Evolutionary conservation across 805 yeast species (phyloP).

Genomic region (Ogataea ganodermae): DNA sequence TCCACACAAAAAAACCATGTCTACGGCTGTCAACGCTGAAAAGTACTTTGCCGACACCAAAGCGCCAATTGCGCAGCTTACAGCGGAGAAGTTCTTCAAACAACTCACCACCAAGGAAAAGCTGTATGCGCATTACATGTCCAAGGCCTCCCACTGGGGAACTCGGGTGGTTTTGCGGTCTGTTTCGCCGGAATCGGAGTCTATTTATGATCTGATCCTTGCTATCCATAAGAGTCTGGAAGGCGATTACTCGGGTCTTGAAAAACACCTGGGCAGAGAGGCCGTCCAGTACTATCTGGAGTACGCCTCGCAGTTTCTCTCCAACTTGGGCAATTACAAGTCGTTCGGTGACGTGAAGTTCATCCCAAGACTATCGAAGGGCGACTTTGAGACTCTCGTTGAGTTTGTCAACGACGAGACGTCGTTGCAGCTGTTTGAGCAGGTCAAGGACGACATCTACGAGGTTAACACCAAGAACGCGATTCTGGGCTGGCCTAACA

Average conservation of each 20-base stretch:
- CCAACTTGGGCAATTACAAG: slow-evolving; percentile 77
- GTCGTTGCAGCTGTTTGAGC: slow-evolving; percentile 39
- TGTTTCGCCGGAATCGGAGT: slow-evolving; percentile 80
- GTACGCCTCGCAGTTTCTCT: slow-evolving; percentile 72
- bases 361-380: slow-evolving; percentile 60
- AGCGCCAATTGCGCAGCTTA: slow-evolving; percentile 71
- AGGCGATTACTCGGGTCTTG: slow-evolving; percentile 47
- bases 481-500: slow-evolving; percentile 75
- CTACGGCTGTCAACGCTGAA: slow-evolving; percentile 19
- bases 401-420: slow-evolving; percentile 40
- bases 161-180: slow-evolving; percentile 77
- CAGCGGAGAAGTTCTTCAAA: slow-evolving; percentile 70
- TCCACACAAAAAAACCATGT: neutral
- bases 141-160: slow-evolving; percentile 84
- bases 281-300: slow-evolving; percentile 55
- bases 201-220: slow-evolving; percentile 69
- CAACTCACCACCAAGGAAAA: slow-evolving; percentile 60
- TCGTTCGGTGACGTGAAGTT: slow-evolving; percentile 90
- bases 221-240: slow-evolving; percentile 52
- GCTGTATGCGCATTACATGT: slow-evolving; percentile 79
- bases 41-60: slow-evolving; percentile 53
- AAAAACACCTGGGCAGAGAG: slow-evolving; percentile 37
- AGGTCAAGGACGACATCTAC: slow-evolving; percentile 53
- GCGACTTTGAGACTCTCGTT: slow-evolving; percentile 52
- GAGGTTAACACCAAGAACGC: slow-evolving; percentile 47